Evolutionary conservation across 2,329 filamentous ascomycete species (phyloP).

Genomic region (Exophiala xenobiotica): DNA sequence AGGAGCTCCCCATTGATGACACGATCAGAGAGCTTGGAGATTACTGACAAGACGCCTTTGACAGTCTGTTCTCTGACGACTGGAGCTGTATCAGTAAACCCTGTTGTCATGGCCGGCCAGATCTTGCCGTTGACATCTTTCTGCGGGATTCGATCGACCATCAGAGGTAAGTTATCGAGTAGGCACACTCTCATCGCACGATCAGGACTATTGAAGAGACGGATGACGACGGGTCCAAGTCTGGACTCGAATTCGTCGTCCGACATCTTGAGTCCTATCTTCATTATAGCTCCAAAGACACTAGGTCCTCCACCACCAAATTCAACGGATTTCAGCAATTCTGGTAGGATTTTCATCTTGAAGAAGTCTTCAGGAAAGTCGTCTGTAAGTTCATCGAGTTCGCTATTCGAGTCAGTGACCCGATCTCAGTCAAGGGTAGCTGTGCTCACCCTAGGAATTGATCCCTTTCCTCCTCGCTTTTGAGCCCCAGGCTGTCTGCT

Average conservation of each 20-base stretch:
- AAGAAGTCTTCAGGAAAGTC: constrained; percentile 98
- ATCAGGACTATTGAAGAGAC: constrained; percentile 87
- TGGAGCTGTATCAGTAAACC: constrained; percentile 88
- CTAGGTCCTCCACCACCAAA: constrained; percentile 94
- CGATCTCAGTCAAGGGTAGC: background rate
- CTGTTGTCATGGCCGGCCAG: constrained; percentile 91
- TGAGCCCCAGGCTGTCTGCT: constrained; percentile 88
- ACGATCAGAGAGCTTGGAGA: constrained; percentile 86
- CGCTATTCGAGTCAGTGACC: constrained; percentile 44
- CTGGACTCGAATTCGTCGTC: constrained; percentile 85
- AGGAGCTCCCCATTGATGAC: constrained; percentile 91
- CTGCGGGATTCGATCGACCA: constrained; percentile 87
- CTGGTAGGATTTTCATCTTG: constrained; percentile 92
- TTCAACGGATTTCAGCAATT: constrained; percentile 97
- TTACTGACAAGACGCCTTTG: constrained; percentile 85
- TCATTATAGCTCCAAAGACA: constrained; percentile 82
- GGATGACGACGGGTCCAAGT: constrained; percentile 81
- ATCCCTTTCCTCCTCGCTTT: constrained; percentile 78
- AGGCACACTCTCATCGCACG: constrained; percentile 87
- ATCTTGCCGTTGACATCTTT: constrained; percentile 95
- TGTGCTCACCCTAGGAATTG: constrained; percentile 68
- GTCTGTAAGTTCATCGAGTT: constrained; percentile 81
- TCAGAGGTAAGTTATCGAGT: constrained; percentile 80
- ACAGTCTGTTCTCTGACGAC: constrained; percentile 93
- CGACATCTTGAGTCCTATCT: constrained; percentile 82